Evolutionary conservation across 768 basidiomycete species (phyloP).

Genomic region (Mycena capillaripes): DNA sequence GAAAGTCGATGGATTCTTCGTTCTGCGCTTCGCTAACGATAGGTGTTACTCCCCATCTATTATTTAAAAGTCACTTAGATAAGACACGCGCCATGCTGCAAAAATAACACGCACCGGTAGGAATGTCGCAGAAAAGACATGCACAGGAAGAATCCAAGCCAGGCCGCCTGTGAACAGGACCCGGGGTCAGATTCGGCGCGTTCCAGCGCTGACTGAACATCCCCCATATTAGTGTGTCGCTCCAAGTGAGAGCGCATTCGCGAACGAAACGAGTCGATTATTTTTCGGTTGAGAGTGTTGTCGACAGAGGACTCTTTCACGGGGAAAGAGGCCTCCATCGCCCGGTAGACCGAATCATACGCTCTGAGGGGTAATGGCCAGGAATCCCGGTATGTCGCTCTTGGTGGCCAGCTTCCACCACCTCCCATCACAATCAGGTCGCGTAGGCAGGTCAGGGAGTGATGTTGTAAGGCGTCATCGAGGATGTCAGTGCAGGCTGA

Average conservation of each 20-base stretch:
- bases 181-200: conserved; percentile 28
- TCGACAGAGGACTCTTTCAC: conserved; percentile 37
- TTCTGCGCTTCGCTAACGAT: conserved; percentile 41
- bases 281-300: conserved; percentile 34
- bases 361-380: conserved; percentile 34
- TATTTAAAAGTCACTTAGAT: conserved; percentile 19
- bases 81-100: no score
- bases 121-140: conserved; percentile 38
- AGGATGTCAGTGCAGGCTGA: conserved; percentile 30
- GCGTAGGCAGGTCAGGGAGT: conserved; percentile 22
- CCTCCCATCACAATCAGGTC: conserved; percentile 31
- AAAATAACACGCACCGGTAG: conserved; percentile 35
- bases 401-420: conserved; percentile 40
- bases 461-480: conserved; percentile 23
- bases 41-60: conserved; percentile 40
- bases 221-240: conserved; percentile 21
- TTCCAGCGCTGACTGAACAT: conserved; percentile 34
- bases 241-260: conserved; percentile 33
- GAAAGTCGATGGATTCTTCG: conserved; percentile 38
- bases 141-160: conserved; percentile 37
- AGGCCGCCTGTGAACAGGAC: conserved; percentile 33
- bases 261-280: conserved; percentile 37
- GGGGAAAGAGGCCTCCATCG: conserved; percentile 36
- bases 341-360: conserved; percentile 31
- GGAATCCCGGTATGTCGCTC: conserved; percentile 36